Conservation (phyloP, 192 early-diverging fungal species). For the Umbelopsis sp. region DNA sequence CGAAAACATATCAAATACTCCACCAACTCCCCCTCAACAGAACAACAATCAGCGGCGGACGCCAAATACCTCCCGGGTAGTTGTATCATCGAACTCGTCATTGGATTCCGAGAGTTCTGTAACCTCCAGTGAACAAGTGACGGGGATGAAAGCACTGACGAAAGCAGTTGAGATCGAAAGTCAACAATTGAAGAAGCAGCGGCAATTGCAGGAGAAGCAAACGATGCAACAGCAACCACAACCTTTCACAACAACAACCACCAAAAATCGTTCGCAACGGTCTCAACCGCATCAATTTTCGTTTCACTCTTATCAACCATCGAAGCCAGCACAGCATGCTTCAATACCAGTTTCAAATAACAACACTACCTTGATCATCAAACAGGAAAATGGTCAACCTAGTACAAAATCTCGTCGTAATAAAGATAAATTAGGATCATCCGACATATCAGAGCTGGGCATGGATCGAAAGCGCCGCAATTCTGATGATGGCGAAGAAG, state of each 20-base stretch:
- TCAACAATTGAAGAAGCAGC: conserved; percentile 16
- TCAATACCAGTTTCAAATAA: neutral
- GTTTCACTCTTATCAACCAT: conserved; percentile 8
- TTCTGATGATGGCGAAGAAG: conserved; percentile 31
- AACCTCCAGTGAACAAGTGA: neutral
- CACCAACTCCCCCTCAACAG: conserved; percentile 1
- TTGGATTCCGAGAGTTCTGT: neutral
- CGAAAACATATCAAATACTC: neutral
- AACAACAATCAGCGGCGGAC: neutral
- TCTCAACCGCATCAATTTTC: conserved; percentile 1
- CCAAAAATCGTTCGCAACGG: neutral
- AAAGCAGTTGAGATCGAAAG: conserved; percentile 15
- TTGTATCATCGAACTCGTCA: neutral
- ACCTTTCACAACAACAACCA: neutral
- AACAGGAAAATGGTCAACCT: conserved; percentile 12
- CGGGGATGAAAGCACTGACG: conserved; percentile 2
- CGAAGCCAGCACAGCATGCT: neutral
- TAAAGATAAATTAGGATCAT: neutral
- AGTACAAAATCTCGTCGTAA: conserved; percentile 2
- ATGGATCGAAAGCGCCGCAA: conserved; percentile 27
- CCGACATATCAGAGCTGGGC: neutral
- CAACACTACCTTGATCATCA: conserved; percentile 3
- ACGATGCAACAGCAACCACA: neutral
- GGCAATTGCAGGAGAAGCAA: neutral
- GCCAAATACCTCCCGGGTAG: neutral